Conservation (phyloP, 176 grass and related monocot genomes). For the Musa schizocarpa region DNA sequence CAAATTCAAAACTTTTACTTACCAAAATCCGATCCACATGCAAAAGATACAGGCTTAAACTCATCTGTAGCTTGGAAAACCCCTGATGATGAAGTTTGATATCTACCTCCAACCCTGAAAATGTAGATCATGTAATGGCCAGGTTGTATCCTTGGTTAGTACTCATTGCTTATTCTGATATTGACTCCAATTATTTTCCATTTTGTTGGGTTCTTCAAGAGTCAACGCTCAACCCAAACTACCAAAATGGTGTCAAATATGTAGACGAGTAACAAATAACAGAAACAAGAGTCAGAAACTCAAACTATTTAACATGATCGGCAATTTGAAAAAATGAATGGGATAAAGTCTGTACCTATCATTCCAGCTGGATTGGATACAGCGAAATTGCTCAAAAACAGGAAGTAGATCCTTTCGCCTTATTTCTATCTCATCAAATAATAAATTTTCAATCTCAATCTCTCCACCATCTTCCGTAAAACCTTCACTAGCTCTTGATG, state of each 20-base stretch:
- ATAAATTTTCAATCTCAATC: constrained; percentile 80
- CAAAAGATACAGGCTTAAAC: constrained; percentile 37
- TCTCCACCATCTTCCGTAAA: constrained; percentile 47
- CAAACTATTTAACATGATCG: too few species aligned
- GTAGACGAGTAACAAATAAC: too few species aligned
- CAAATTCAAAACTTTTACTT: constrained; percentile 13
- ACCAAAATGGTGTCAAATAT: neutral
- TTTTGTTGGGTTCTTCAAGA: neutral
- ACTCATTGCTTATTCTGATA: neutral
- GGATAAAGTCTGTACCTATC: constrained; percentile 41
- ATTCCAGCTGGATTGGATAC: constrained; percentile 45
- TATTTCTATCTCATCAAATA: constrained; percentile 70
- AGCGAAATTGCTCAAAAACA: constrained; percentile 87
- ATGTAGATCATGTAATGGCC: constrained; percentile 5
- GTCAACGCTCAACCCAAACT: neutral
- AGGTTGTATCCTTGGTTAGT: neutral
- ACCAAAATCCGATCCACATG: constrained; percentile 62
- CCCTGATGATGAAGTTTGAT: constrained; percentile 31
- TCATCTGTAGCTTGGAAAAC: constrained; percentile 26
- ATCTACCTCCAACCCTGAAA: constrained; percentile 42
- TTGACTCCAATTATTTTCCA: neutral
- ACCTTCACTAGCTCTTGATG: constrained; percentile 28
- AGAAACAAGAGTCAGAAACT: neutral
- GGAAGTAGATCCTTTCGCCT: constrained; percentile 74
- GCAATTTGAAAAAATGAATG: too few species aligned